Percentiles rank a stretch among this genome's conserved stretches.
These are phyloP conservation scores for Echeveria elegans DNA, from an alignment of 164 flowering plant genomes.

Conservation along the genomic window DNA sequence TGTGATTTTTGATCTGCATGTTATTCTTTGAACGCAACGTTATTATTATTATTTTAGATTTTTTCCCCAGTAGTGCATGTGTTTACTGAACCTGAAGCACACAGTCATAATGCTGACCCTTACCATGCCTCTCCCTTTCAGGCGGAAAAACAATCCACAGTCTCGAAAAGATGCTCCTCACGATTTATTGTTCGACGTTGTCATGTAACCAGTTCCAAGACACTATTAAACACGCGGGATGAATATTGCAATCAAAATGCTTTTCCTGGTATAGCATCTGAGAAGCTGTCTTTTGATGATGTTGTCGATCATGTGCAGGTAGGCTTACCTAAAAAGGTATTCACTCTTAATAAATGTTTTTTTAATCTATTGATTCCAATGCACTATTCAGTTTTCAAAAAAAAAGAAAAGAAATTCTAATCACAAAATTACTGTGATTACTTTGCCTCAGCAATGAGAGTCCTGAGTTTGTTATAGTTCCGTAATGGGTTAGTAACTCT, in stretches of 20 bases:
- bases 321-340: neutral
- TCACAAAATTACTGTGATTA: too few species aligned
- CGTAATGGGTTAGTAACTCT: neutral
- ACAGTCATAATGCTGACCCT: neutral
- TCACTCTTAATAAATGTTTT: neutral
- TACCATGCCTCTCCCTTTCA: conserved; percentile 11
- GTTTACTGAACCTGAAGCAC: neutral
- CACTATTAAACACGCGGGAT: conserved; percentile 21
- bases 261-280: neutral
- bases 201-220: conserved; percentile 23
- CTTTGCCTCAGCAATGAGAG: neutral
- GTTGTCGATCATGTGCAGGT: neutral
- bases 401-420: neutral
- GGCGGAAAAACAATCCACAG: conserved; percentile 31
- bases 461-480: neutral
- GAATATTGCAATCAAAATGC: neutral
- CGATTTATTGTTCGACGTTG: conserved; percentile 28
- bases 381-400: neutral
- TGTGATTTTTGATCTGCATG: neutral
- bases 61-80: neutral
- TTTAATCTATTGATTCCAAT: neutral
- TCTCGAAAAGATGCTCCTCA: conserved; percentile 33
- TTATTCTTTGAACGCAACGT: neutral
- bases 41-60: neutral
- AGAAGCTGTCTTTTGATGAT: neutral